Base-by-base conservation (phyloP, 352 stramenopile species). In the Hyaloperonospora arabidopsidis region DNA sequence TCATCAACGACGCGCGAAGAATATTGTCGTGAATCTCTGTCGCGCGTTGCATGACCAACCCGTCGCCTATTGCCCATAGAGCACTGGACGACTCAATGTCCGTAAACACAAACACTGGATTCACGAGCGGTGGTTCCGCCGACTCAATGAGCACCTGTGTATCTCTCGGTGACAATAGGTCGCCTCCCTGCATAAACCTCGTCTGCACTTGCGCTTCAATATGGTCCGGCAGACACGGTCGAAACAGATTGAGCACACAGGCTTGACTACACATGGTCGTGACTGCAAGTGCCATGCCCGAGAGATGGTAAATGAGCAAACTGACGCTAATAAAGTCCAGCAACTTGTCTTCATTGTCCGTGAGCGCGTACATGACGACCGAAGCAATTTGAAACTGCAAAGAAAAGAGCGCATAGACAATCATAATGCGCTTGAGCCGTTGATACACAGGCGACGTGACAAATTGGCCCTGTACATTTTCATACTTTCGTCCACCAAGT, bases 31-130 rank as follows among this genome's bases (percentile, higher is more conserved):
- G 76, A 14, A 82, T 69, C 44, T 79, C 69, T 13, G 67, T 79
- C 5, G 72, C 72, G 6, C 54, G 56, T 29, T 75, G 65, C 69
- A 87, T 83, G 11, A 78, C 68, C 1, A 67, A 32, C 0, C 68
- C 65, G 25, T 79, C 63, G 18, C 64, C 69, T 12, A 75, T 67
- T 8, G 49, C 67, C 76, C 76, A 86, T 0, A 86, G 45, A 1
- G 68, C 69, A 43, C 71, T 86, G 38, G 76, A 86, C 3, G 72
- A 81, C 49, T 86, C 73, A 17, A 86, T 84, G 51, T 86, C 75
- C 0, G 75, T 86, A 52, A 81, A 82, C 2, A 86, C 73, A 50
- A 86, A 86, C n/a, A 84, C 73, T 18, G 73, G 72, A 40, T 77
- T 77, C 13, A 75, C 68, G 1, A 70, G 44, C 5, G 70, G 70